These are phyloP conservation scores for Thalassiosira mediterranea DNA, from an alignment of 352 stramenopile species.

Conservation along the genomic window DNA sequence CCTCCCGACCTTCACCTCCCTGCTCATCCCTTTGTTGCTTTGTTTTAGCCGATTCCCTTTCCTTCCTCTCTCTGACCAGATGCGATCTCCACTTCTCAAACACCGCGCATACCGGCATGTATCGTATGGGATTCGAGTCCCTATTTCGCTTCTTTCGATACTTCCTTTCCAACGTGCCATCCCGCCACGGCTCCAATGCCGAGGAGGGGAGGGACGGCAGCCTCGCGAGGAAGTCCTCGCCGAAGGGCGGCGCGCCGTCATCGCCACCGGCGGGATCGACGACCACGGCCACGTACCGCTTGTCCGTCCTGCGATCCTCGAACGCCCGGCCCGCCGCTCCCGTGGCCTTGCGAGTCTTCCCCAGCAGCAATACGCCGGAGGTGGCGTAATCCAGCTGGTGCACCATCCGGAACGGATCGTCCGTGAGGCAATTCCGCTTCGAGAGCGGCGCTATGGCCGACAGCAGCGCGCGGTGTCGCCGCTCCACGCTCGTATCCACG, in stretches of 20 bases:
- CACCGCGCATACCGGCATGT: slow-evolving; percentile 65
- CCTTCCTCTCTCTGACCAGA: slow-evolving; percentile 39
- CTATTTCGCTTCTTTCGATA: slow-evolving; percentile 53
- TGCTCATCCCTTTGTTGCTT: no score
- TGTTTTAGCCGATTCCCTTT: slow-evolving; percentile 5
- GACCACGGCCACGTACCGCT: slow-evolving; percentile 77
- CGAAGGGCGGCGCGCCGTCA: slow-evolving; percentile 13
- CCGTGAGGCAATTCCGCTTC: slow-evolving; percentile 53
- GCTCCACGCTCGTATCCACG: not conserved
- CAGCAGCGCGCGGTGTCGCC: slow-evolving; percentile 26
- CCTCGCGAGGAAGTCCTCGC: slow-evolving; percentile 28
- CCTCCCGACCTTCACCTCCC: slow-evolving; percentile 11
- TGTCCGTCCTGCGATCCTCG: slow-evolving; percentile 54
- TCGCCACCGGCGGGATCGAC: not conserved
- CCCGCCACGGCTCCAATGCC: slow-evolving; percentile 37
- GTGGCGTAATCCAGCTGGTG: slow-evolving; percentile 85
- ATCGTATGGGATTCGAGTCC: slow-evolving; percentile 47
- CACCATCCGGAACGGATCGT: slow-evolving; percentile 71
- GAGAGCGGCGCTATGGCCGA: slow-evolving; percentile 44
- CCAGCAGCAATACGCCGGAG: slow-evolving; percentile 72
- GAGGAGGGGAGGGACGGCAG: slow-evolving; percentile 39
- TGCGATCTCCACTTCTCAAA: slow-evolving; percentile 71
- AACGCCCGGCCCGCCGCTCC: slow-evolving; percentile 39
- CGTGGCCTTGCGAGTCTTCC: slow-evolving; percentile 42
- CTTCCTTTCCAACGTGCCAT: slow-evolving; percentile 44